Evolutionary conservation across 257 asterid genomes (phyloP), one percentile per base, ranked within the genome.

Genomic region (Vinca minor): DNA sequence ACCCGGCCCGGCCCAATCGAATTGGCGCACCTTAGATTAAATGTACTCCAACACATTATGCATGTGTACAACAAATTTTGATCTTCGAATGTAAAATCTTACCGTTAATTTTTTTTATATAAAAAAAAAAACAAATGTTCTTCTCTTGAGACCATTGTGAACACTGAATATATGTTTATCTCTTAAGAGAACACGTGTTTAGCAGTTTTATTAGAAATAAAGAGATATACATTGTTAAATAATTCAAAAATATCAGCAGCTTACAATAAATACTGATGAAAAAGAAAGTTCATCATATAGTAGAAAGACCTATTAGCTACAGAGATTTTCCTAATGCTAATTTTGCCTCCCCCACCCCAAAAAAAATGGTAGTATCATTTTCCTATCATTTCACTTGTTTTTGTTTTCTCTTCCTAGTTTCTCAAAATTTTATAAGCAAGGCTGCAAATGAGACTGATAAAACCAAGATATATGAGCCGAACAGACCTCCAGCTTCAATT

Each of bases 401-500:
- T n/a, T n/a, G n/a, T n/a, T n/a, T 42, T 31, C 35, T 69, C 59
- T 0, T 8, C 48, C 26, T 2, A 21, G 20, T 59, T 46, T 26
- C 5, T 66, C 31, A 68, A 44, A 65, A 57, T n/a, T 65, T 79
- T 70, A 84, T 63, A 59, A 85, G 53, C 12, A 76, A 67, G 31
- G 77, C 38, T 25, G 84, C 65, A 73, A 79, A 72, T 28, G 77
- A 76, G 74, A 74, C 38, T 41, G 80, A 75, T 66, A 75, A 54
- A 62, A 73, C 66, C 63, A 71, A 78, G 17, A 79, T 59, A 72
- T 55, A 52, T 11, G 69, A 68, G 28, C 79, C 74, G 10, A 56
- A 63, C 74, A 58, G 47, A 20, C 65, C 81, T 76, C 75, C 78
- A 65, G 63, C 75, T 69, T 62, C 68, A 62, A 81, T 67, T 48